Conservation (phyloP, 345 rosid species). For the Ailanthus altissimus region DNA sequence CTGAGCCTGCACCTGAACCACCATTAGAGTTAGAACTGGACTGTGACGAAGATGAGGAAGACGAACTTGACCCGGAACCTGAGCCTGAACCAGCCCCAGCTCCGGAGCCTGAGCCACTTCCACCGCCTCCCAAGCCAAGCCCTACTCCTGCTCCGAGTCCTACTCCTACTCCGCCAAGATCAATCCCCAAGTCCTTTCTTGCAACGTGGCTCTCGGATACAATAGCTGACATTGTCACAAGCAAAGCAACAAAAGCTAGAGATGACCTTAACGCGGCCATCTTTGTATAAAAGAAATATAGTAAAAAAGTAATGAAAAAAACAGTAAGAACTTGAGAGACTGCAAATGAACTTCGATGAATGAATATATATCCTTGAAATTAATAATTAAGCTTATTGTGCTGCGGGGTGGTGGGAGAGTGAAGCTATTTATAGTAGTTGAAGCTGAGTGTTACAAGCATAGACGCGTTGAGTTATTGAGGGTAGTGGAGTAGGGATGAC, state of each 20-base stretch:
- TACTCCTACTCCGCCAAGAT: slow-evolving; percentile 49
- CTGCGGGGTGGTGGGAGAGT: too few species aligned
- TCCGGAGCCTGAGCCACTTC: slow-evolving; percentile 43
- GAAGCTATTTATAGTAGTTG: not conserved
- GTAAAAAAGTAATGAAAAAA: not conserved
- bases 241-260: slow-evolving; percentile 25
- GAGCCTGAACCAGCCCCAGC: slow-evolving; percentile 37
- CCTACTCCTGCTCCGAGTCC: slow-evolving; percentile 48
- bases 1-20: slow-evolving; percentile 31
- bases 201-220: slow-evolving; percentile 44
- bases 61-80: slow-evolving; percentile 29
- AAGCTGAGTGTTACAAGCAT: too few species aligned
- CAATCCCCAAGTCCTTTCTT: slow-evolving; percentile 54
- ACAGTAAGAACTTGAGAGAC: not conserved
- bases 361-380: not conserved
- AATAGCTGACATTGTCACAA: slow-evolving; percentile 25
- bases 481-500: too few species aligned
- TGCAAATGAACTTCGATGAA: not conserved
- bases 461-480: too few species aligned
- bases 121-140: slow-evolving; percentile 42
- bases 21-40: slow-evolving; percentile 30
- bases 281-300: not conserved
- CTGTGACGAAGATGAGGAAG: slow-evolving; percentile 18
- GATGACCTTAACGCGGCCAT: slow-evolving; percentile 17
- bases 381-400: not conserved